phyloP scores from a whole-genome alignment of 176 grass and related monocot genomes.

The Triticum dicoccoides region DNA sequence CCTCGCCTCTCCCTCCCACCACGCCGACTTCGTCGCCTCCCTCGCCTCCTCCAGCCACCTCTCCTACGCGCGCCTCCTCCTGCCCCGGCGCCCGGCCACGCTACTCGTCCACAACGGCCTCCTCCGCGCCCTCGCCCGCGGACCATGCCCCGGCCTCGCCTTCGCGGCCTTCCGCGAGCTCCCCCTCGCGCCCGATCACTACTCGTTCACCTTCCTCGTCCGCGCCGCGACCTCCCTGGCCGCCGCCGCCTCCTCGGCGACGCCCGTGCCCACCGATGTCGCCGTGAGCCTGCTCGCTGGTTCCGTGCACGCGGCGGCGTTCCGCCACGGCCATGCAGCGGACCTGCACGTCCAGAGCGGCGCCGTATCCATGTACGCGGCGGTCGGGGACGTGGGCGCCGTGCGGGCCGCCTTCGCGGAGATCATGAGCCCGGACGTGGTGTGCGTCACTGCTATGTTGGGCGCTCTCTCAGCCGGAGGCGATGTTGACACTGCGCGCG shows the following conservation, averaged over 20 bases:
- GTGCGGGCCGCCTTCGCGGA: conserved; percentile 41
- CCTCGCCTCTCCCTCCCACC: conserved; percentile 23
- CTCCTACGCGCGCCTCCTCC: conserved; percentile 46
- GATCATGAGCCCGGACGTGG: conserved; percentile 47
- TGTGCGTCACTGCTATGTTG: conserved; percentile 57
- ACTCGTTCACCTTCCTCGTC: conserved; percentile 66
- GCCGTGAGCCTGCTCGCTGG: background rate
- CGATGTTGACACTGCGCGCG: conserved; percentile 51
- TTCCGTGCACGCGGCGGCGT: conserved; percentile 48
- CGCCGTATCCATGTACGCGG: conserved; percentile 72
- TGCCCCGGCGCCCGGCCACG: conserved; percentile 35
- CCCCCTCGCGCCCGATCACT: conserved; percentile 54
- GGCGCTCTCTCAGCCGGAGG: conserved; percentile 14
- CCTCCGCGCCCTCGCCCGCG: conserved; percentile 52
- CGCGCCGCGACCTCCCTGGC: conserved; percentile 35
- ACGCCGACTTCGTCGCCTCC: conserved; percentile 25
- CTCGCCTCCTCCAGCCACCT: conserved; percentile 41
- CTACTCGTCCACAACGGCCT: conserved; percentile 47
- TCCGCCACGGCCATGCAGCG: conserved; percentile 44
- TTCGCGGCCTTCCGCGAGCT: conserved; percentile 53
- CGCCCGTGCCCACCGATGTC: background rate
- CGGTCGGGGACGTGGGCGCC: conserved; percentile 28
- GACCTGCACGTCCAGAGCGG: conserved; percentile 69
- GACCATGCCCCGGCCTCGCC: conserved; percentile 26
- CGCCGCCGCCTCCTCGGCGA: background rate